Evolutionary conservation across 1,139 yeast genomes (phyloP), one percentile per base, ranked within the genome.

Genomic region (Taphrina wiesneri): DNA sequence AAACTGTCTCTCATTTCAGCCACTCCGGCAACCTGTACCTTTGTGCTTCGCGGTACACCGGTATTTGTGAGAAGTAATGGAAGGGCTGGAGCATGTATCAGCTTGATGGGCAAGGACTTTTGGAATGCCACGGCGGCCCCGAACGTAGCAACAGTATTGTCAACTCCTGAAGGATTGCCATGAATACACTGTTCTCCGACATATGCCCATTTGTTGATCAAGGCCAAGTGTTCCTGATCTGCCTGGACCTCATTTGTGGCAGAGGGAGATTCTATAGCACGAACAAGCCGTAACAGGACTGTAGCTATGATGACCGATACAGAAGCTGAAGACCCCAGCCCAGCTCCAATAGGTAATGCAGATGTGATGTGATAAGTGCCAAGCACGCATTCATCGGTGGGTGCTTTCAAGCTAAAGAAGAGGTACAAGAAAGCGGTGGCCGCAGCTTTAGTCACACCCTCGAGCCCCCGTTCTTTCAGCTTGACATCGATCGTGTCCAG

Each of bases 101-200:
- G 36, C 13, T 43, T 11, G 7, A 28, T 45, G 23, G 57, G 39
- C 13, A 28, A 21, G 62, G 74, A 74, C 64, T 96, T 82, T 76
- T 88, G 93, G 77, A 86, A 93, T 84, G 88, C 81, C 0, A 93
- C 96, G 0, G 98, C 98, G 54, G 97, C 97, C 30, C 99, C 99
- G 71, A 86, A 86, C 0, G 97, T 88, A 2, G 99, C 96, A 62
- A 93, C 97, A 0, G 97, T 92, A 74, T 93, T 93, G 75, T 93
- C 99, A 66, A 95, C 91, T 17, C 99, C 99, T 23, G 96, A 87
- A 11, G 99, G 99, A 71, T 89, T 92, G 0, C 99, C 99, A 74
- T 93, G 98, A 73, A 91, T 89, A 75, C 97, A 90, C 73, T 88
- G 88, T 76, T 93, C 99, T 46, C 98, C 98, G 79, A 92, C 81